phyloP scores from a whole-genome alignment of 1,284 basidiomycete genomes.

The Rhodofomes roseus region DNA sequence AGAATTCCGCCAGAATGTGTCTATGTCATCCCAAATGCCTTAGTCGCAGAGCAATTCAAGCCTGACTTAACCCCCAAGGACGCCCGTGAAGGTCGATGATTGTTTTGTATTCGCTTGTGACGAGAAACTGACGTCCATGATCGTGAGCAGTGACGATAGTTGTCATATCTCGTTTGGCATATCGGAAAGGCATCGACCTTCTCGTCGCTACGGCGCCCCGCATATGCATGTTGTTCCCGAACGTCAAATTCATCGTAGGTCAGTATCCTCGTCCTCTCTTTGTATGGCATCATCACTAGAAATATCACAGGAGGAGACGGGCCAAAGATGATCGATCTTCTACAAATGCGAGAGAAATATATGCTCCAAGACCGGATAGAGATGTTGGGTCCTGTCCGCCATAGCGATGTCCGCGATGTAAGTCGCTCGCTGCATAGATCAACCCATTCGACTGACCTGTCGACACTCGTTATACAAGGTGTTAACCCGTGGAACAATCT shows the following conservation, averaged over 20 bases:
- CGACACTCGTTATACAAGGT: constrained; percentile 44
- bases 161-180: constrained; percentile 91
- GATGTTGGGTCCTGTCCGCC: constrained; percentile 80
- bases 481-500: constrained; percentile 82
- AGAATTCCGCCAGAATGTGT: constrained; percentile 62
- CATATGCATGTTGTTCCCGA: constrained; percentile 81
- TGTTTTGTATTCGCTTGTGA: not conserved
- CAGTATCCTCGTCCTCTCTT: constrained; percentile 18
- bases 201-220: constrained; percentile 89
- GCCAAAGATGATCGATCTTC: constrained; percentile 91
- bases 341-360: constrained; percentile 94
- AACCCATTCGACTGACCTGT: not conserved
- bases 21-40: constrained; percentile 92
- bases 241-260: constrained; percentile 90
- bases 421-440: constrained; percentile 18
- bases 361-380: constrained; percentile 88
- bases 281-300: not conserved
- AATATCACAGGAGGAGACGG: constrained; percentile 76
- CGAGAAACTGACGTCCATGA: not conserved
- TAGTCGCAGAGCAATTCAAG: constrained; percentile 85
- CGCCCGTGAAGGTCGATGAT: constrained; percentile 35
- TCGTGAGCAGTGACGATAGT: constrained; percentile 79
- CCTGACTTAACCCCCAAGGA: constrained; percentile 55
- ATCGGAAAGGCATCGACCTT: constrained; percentile 96
- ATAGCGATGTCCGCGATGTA: constrained; percentile 81